Conservation (phyloP, 176 grass and related monocot genomes). For the Olyra latifolia region DNA sequence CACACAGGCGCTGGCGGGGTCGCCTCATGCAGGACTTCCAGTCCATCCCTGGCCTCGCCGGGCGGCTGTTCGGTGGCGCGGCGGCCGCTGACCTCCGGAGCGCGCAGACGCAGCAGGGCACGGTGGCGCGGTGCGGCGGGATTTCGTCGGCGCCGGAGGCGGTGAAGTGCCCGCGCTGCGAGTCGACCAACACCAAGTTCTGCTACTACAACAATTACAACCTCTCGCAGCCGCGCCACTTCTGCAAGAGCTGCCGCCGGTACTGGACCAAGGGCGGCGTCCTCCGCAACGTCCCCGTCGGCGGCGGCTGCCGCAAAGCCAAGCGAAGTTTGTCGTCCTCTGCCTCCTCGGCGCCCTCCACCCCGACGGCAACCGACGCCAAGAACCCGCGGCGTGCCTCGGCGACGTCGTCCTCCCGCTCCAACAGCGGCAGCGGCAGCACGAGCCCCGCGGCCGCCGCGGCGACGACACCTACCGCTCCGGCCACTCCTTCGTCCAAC, state of each 20-base stretch:
- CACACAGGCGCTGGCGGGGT: background rate
- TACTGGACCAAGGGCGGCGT: conserved; percentile 96
- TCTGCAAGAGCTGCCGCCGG: conserved; percentile 94
- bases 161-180: conserved; percentile 87
- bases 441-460: conserved; percentile 27
- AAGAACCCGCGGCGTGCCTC: conserved; percentile 45
- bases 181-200: conserved; percentile 96
- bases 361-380: conserved; percentile 1
- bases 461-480: background rate
- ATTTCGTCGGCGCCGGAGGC: conserved; percentile 31
- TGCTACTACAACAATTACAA: conserved; percentile 99
- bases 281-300: conserved; percentile 89
- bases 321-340: conserved; percentile 40
- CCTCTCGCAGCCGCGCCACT: conserved; percentile 88
- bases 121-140: conserved; percentile 24
- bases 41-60: conserved; percentile 52
- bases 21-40: conserved; percentile 61
- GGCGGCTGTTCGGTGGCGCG: conserved; percentile 46
- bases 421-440: conserved; percentile 35
- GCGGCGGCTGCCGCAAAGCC: conserved; percentile 76
- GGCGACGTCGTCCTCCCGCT: conserved; percentile 23
- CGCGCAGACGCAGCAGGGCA: conserved; percentile 28
- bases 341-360: conserved; percentile 22
- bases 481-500: conserved; percentile 28
- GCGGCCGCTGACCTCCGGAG: conserved; percentile 33